Evolutionary conservation across 768 basidiomycete species (phyloP).

Genomic region (Lepiota venenata): DNA sequence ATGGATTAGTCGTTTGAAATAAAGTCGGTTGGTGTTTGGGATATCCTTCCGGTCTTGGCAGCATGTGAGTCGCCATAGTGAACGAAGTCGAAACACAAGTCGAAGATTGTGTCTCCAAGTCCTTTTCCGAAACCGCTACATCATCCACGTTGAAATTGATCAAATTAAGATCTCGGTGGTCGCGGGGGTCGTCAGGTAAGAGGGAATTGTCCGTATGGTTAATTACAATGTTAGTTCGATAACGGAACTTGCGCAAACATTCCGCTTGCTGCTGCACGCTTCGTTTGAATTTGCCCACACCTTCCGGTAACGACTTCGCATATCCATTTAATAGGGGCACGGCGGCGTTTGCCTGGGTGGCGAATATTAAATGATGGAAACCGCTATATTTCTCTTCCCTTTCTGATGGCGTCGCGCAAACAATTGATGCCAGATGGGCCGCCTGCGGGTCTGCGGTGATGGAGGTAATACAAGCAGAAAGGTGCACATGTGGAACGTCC

Average conservation of each 20-base stretch:
- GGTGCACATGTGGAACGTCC: conserved; percentile 47
- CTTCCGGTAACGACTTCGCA: conserved; percentile 30
- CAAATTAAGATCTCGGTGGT: conserved; percentile 68
- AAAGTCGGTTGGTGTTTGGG: conserved; percentile 32
- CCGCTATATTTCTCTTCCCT: conserved; percentile 31
- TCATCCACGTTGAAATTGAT: conserved; percentile 23
- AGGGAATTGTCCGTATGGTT: conserved; percentile 66
- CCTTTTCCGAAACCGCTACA: conserved; percentile 9
- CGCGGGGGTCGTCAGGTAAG: conserved; percentile 45
- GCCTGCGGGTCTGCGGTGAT: conserved; percentile 37
- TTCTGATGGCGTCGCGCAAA: conserved; percentile 27
- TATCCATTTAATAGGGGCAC: conserved; percentile 49
- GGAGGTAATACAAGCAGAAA: conserved; percentile 46
- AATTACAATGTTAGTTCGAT: conserved; percentile 55
- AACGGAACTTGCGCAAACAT: conserved; percentile 46
- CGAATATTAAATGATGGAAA: conserved; percentile 68
- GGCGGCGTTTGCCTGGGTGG: conserved; percentile 71
- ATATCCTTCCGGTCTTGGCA: conserved; percentile 34
- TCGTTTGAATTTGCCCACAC: neutral
- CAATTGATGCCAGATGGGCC: conserved; percentile 32
- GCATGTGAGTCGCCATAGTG: conserved; percentile 72
- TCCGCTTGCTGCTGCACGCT: conserved; percentile 9
- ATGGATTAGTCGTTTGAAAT: conserved; percentile 76
- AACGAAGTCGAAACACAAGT: conserved; percentile 43
- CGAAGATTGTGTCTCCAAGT: conserved; percentile 13